phyloP scores from a whole-genome alignment of 2,329 filamentous ascomycete species.

The Meredithiella fracta region DNA sequence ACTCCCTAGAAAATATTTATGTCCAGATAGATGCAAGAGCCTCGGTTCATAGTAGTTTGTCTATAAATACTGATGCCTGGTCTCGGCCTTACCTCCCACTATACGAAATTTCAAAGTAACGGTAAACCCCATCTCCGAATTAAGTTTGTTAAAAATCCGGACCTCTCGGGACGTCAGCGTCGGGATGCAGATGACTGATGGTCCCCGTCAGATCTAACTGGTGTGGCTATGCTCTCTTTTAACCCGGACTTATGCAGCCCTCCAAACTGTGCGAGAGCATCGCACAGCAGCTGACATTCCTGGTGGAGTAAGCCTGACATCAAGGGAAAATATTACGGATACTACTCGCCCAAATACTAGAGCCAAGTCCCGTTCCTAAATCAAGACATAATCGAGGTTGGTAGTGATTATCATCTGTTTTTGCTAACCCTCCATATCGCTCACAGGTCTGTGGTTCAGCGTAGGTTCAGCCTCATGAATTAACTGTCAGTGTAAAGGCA shows the following conservation, averaged over 20 bases:
- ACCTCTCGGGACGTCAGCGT: not conserved
- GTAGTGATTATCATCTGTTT: too few relatives aligned
- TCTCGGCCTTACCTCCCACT: too few relatives aligned
- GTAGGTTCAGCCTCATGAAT: not conserved
- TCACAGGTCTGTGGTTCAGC: too few relatives aligned
- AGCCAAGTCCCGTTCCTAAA: not conserved
- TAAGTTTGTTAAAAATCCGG: not conserved
- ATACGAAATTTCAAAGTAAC: not conserved
- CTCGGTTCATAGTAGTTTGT: not conserved
- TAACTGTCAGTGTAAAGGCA: not conserved
- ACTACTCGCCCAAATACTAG: not conserved
- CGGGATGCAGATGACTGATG: not conserved
- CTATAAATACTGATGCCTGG: not conserved
- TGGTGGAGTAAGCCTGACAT: not conserved
- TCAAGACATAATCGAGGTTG: too few relatives aligned
- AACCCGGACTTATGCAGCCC: not conserved
- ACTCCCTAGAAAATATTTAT: not conserved
- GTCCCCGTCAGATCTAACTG: not conserved
- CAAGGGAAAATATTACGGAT: too few relatives aligned
- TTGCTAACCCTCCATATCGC: too few relatives aligned
- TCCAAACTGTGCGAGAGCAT: not conserved
- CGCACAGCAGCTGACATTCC: not conserved
- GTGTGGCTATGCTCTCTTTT: not conserved
- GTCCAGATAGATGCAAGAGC: not conserved
- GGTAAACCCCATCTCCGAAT: not conserved